phyloP scores from a whole-genome alignment of 805 yeast genomes.

The Suhomyces tanzawaensis region DNA sequence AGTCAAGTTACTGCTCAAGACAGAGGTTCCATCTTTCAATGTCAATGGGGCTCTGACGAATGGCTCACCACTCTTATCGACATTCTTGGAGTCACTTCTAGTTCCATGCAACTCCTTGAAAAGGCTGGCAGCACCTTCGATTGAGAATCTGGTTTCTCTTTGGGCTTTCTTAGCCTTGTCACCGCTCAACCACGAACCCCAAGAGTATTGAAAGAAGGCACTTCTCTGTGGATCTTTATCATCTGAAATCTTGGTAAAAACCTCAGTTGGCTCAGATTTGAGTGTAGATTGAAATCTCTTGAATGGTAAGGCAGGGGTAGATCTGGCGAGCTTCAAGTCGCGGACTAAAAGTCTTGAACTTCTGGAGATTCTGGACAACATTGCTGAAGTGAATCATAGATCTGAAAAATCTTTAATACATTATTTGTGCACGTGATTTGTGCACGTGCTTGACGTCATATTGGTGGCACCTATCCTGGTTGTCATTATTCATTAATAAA shows the following conservation, averaged over 20 bases:
- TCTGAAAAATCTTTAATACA: neutral
- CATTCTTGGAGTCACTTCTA: conserved; percentile 22
- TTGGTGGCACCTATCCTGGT: no score
- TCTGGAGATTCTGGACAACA: conserved; percentile 10
- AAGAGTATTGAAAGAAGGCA: conserved; percentile 78
- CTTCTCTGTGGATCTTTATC: conserved; percentile 65
- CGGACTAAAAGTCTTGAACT: neutral
- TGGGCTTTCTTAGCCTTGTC: conserved; percentile 71
- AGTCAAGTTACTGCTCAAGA: conserved; percentile 49
- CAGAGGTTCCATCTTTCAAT: conserved; percentile 41
- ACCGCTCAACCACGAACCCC: conserved; percentile 93
- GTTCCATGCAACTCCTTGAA: conserved; percentile 45
- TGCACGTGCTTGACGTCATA: no score
- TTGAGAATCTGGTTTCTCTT: conserved; percentile 77
- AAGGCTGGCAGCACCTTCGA: conserved; percentile 68
- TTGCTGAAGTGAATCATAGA: neutral
- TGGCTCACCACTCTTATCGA: conserved; percentile 21
- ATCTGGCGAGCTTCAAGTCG: neutral
- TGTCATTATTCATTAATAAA: neutral
- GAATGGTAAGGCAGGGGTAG: neutral
- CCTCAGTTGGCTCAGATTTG: conserved; percentile 29
- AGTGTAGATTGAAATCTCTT: conserved; percentile 2
- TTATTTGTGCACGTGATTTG: neutral
- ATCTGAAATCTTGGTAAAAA: conserved; percentile 57
- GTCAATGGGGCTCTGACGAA: conserved; percentile 33